A percentile compares a stretch with the other conserved stretches of the same genome.
phyloP scores from a whole-genome alignment of 345 rosid genomes.

The Clarkia xantiana region DNA sequence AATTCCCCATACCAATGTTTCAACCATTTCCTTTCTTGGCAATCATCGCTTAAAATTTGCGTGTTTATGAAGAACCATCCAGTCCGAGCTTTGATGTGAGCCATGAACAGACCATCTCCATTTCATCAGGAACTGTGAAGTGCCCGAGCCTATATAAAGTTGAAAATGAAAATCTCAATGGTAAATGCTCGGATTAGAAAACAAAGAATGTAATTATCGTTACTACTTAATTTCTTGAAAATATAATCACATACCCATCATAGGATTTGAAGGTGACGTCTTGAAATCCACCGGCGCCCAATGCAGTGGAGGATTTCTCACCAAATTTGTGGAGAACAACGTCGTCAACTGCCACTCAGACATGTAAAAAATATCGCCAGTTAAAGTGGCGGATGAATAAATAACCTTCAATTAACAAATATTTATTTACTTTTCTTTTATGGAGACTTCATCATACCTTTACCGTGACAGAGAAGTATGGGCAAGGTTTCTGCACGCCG shows the following conservation, averaged over 20 bases:
- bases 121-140: conserved; percentile 78
- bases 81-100: conserved; percentile 53
- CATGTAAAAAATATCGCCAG: too few relatives aligned
- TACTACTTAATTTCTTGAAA: background rate
- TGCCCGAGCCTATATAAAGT: conserved; percentile 66
- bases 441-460: conserved; percentile 25
- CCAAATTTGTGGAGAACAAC: conserved; percentile 80
- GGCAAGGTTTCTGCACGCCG: conserved; percentile 70
- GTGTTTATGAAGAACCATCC: conserved; percentile 12
- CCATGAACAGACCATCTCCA: conserved; percentile 74
- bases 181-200: too few relatives aligned
- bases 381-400: too few relatives aligned
- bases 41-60: too few relatives aligned
- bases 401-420: too few relatives aligned
- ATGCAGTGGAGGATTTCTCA: conserved; percentile 58
- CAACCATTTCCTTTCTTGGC: too few relatives aligned
- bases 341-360: conserved; percentile 51
- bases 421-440: too few relatives aligned
- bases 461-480: conserved; percentile 73
- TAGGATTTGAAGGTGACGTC: conserved; percentile 57
- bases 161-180: too few relatives aligned
- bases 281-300: conserved; percentile 51
- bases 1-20: too few relatives aligned
- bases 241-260: conserved; percentile 32
- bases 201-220: background rate